Conservation (phyloP, 805 yeast genomes). For the Kuraishia borneana region DNA sequence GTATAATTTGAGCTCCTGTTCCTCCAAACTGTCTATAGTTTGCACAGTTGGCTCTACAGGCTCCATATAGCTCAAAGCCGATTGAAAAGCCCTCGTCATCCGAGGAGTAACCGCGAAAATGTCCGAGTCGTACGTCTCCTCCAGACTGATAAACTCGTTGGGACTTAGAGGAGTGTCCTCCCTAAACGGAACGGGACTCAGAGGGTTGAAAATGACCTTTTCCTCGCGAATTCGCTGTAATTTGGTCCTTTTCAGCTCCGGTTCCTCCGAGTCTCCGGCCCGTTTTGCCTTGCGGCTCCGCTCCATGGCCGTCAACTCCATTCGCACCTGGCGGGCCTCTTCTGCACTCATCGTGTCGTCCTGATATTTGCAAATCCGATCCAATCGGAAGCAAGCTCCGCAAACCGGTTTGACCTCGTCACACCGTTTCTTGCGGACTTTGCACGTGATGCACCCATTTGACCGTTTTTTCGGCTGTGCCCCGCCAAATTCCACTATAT, state of each 20-base stretch:
- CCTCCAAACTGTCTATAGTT: background rate
- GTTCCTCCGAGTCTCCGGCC: background rate
- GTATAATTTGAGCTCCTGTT: slow-evolving; percentile 9
- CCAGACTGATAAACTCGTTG: background rate
- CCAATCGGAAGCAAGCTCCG: slow-evolving; percentile 34
- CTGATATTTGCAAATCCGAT: slow-evolving; percentile 36
- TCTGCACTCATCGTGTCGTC: slow-evolving; percentile 31
- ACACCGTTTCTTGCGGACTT: slow-evolving; percentile 50
- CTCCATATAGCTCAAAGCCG: background rate
- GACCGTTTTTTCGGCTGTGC: slow-evolving; percentile 33
- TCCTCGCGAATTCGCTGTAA: background rate
- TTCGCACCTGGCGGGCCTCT: slow-evolving; percentile 23
- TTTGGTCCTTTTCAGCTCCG: slow-evolving; percentile 1
- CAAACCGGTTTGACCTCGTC: slow-evolving; percentile 39
- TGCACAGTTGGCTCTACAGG: background rate
- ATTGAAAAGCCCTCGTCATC: background rate
- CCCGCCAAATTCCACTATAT: no score
- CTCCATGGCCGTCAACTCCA: slow-evolving; percentile 27
- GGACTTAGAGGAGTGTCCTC: background rate
- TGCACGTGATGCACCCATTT: slow-evolving; percentile 62
- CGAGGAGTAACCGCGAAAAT: background rate
- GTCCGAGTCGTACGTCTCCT: background rate
- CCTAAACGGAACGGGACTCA: slow-evolving; percentile 6
- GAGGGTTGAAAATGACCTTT: slow-evolving; percentile 17
- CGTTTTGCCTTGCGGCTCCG: slow-evolving; percentile 23